Evolutionary conservation across 2,329 filamentous ascomycete species (phyloP).

Genomic region (Pseudocercospora fuligena): DNA sequence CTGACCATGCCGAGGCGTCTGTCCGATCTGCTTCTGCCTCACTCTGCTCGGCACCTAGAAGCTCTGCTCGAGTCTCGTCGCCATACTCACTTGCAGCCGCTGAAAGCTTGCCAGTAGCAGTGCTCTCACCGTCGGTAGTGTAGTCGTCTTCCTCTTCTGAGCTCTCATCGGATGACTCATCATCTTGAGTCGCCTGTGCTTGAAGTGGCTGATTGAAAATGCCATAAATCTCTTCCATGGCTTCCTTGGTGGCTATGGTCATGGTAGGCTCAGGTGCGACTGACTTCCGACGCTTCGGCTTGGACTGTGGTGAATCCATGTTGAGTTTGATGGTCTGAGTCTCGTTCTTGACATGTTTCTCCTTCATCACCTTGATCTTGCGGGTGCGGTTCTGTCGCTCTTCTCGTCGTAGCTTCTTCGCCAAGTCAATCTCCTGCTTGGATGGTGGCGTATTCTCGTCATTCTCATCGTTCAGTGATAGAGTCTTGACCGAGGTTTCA

Average conservation of each 20-base stretch:
- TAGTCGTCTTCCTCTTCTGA: conserved; percentile 50
- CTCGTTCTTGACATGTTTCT: conserved; percentile 72
- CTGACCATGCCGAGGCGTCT: conserved; percentile 80
- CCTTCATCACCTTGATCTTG: conserved; percentile 76
- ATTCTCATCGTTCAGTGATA: conserved; percentile 48
- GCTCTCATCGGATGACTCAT: conserved; percentile 60
- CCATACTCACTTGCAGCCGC: conserved; percentile 67
- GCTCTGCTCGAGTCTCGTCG: conserved; percentile 63
- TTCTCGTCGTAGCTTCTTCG: conserved; percentile 54
- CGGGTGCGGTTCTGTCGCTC: conserved; percentile 56
- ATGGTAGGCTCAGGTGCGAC: conserved; percentile 89
- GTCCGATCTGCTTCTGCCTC: conserved; percentile 45
- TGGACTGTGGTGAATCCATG: conserved; percentile 84
- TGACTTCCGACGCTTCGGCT: conserved; percentile 77
- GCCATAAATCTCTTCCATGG: conserved; percentile 96
- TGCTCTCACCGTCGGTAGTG: conserved; percentile 80
- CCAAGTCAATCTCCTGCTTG: conserved; percentile 46
- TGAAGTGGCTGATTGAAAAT: conserved; percentile 89
- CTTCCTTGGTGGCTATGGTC: conserved; percentile 93
- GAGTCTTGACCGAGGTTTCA: conserved; percentile 36
- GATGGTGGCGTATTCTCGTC: conserved; percentile 54
- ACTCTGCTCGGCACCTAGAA: conserved; percentile 44
- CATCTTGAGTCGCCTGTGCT: conserved; percentile 58
- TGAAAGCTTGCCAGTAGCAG: conserved; percentile 71
- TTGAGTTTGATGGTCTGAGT: conserved; percentile 96